Evolutionary conservation across 1,284 basidiomycete species (phyloP).

Genomic region (Binderoboletus segoi): DNA sequence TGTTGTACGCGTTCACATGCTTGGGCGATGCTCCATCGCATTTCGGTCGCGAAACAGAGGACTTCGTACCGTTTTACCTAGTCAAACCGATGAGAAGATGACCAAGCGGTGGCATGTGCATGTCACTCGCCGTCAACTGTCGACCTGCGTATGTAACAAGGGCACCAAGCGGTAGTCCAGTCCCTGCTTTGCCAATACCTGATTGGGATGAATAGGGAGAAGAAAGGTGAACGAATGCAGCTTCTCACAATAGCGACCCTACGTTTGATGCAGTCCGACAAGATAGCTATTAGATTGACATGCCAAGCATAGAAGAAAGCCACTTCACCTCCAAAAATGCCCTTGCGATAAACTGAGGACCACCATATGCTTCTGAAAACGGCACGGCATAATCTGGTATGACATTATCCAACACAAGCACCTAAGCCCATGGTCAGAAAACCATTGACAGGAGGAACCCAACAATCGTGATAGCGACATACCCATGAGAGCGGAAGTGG

Average conservation of each 20-base stretch:
- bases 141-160: constrained; percentile 23
- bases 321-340: constrained; percentile 26
- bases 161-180: constrained; percentile 30
- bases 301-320: not conserved
- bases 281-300: not conserved
- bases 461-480: not conserved
- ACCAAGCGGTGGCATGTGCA: not conserved
- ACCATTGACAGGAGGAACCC: not conserved
- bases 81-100: not conserved
- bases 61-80: constrained; percentile 34
- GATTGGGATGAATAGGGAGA: not conserved
- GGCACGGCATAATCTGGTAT: constrained; percentile 34
- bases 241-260: constrained; percentile 33
- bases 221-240: not conserved
- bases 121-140: constrained; percentile 27
- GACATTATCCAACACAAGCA: constrained; percentile 31
- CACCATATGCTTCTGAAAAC: constrained; percentile 25
- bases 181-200: constrained; percentile 34
- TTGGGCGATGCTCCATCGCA: constrained; percentile 28
- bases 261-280: not conserved
- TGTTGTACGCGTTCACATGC: constrained; percentile 17
- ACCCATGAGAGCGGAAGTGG: constrained; percentile 32
- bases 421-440: constrained; percentile 13
- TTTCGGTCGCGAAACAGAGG: constrained; percentile 30
- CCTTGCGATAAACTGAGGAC: constrained; percentile 33